Evolutionary conservation across 75 land plant genomes (phyloP), one percentile per base, ranked within the genome.

Genomic region (Cupressus sempervirens): DNA sequence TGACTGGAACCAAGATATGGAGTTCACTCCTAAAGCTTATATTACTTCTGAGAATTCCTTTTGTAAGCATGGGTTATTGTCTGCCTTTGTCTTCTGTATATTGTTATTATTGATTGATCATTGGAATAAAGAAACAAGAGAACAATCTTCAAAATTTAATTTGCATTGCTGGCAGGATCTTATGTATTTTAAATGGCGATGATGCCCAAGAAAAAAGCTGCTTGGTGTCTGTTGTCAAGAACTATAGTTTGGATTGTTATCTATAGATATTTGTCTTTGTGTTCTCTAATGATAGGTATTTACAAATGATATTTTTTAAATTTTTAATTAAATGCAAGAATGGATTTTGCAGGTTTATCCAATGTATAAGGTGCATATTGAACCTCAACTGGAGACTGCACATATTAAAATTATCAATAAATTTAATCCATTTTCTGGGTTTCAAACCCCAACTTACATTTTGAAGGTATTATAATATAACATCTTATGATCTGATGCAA

Each of bases 371-470:
- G 90, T 76, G 6, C 88, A 84, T 70, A 89, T 89, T 58, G 90
- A 89, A 68, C 90, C 90, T 52, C 90, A 89, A 48, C 62, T 89
- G 53, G 80, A 87, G 76, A 74, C 90, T 50, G 89, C 90, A 18
- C 90, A 89, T 53, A 89, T 89, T 32, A 89, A 88, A 83, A 89
- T 89, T 76, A 35, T 87, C 26, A 89, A 89, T 67, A 89, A 89
- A 65, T 89, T 89, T 80, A 89, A 89, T 54, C 90, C 90, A 50
- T 89, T 89, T 83, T 84, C 89, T 84, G 90, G 90, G 43, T 88
- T 89, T 62, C 90, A 89, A 84, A 87, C 81, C 15, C 85, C 90
- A 34, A 88, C 86, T 26, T 89, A 89, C 76, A 89, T 84, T 81
- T 41, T 89, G 73, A 89, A 89, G 90, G 90, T 89, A 80, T 20